phyloP scores from a whole-genome alignment of 1,284 basidiomycete species.

The Ceratobasidium theobromae region DNA sequence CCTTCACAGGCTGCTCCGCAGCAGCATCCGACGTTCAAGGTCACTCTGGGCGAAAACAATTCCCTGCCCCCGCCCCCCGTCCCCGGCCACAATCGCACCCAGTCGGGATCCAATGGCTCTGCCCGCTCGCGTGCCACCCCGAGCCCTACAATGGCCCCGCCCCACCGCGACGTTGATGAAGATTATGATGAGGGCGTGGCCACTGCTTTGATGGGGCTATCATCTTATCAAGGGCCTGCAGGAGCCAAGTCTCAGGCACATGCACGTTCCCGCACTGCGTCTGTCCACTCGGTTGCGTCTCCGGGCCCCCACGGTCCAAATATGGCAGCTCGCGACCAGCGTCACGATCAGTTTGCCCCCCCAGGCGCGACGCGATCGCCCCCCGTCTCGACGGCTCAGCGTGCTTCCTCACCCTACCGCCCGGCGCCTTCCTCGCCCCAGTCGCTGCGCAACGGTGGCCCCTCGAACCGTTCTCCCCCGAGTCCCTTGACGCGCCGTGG shows the following conservation, averaged over 20 bases:
- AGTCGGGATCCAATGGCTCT: constrained; percentile 49
- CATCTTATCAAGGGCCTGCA: constrained; percentile 45
- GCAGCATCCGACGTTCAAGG: constrained; percentile 29
- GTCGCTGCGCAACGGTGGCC: constrained; percentile 32
- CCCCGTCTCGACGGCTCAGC: constrained; percentile 17
- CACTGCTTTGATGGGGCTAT: constrained; percentile 66
- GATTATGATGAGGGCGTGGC: constrained; percentile 75
- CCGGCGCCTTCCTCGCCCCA: constrained; percentile 46
- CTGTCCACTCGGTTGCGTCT: constrained; percentile 14
- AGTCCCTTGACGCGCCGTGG: constrained; percentile 21
- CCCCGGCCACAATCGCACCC: constrained; percentile 25
- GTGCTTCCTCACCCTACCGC: constrained; percentile 27
- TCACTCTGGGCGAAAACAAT: constrained; percentile 8
- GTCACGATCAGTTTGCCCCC: constrained; percentile 27
- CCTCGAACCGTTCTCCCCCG: constrained; percentile 16
- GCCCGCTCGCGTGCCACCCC: constrained; percentile 52
- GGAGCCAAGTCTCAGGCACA: background rate
- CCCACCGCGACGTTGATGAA: constrained; percentile 69
- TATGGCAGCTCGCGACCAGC: background rate
- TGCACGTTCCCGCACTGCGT: constrained; percentile 27
- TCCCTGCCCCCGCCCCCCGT: constrained; percentile 29
- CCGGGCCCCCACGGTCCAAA: constrained; percentile 3
- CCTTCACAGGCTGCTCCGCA: constrained; percentile 8
- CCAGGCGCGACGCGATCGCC: constrained; percentile 22
- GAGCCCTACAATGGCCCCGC: constrained; percentile 56